Base-by-base conservation (phyloP, 495 filamentous ascomycete species). In the Daldinia caldariorum region DNA sequence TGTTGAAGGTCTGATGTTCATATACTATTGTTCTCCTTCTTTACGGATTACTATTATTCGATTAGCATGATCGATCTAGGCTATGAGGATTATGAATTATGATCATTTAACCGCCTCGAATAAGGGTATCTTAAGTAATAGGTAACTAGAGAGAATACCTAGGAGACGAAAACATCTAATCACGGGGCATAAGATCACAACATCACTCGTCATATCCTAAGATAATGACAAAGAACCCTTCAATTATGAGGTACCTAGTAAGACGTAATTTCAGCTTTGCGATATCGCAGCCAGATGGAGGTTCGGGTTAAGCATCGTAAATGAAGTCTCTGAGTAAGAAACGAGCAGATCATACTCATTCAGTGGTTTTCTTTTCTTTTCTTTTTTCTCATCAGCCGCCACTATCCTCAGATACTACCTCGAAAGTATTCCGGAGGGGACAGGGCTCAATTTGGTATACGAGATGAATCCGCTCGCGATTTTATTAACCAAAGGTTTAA, bases 241-340 rank as follows among this genome's bases (percentile, higher is more conserved):
- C 1, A 20, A 47, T 54, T 58, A 49, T 41, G n/a, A n/a, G n/a
- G 38, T 39, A 18, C 18, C 26, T 62, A 50, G 18, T 60, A 69
- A 53, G 59, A 60, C 59, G 47, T 35, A 56, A 61, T 60, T 38
- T 31, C 60, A 47, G 5, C 18, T 51, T 16, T 43, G 61, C 67
- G 55, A 69, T 60, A 69, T 63, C 54, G 56, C 60, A 54, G 41
- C 29, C 12, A 20, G 16, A 22, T 58, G 14, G 38, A 39, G 32
- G 32, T 26, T 53, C 45, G 32, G 47, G 54, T 59, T 38, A 47
- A 49, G 54, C 56, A 55, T 51, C 51, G 38, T 20, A 61, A 60
- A 26, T 38, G 22, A 53, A 34, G 16, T 35, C 6, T 53, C 12
- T 26, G 20, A 20, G 43, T 47, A 10, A 20, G 43, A 47, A 47